Conservation (phyloP, 225 moss, liverwort and hornwort species). For the Pseudoscleropodium purum region DNA sequence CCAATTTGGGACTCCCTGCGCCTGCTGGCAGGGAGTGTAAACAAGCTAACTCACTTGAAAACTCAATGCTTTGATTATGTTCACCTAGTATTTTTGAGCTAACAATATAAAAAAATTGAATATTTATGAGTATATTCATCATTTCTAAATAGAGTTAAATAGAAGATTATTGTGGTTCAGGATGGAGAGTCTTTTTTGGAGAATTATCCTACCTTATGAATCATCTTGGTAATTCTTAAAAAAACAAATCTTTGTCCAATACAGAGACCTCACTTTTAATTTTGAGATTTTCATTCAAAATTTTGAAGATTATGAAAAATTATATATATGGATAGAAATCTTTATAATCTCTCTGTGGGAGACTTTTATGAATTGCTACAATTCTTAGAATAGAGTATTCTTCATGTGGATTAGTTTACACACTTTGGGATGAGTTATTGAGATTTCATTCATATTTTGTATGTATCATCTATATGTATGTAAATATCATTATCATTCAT, state of each 20-base stretch:
- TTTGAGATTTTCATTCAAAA: neutral
- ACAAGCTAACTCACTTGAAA: neutral
- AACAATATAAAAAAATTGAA: neutral
- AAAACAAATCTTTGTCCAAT: neutral
- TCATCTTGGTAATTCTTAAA: too few species aligned
- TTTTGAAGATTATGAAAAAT: neutral
- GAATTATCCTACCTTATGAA: too few species aligned
- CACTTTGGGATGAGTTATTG: too few species aligned
- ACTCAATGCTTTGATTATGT: too few species aligned
- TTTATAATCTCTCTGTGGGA: too few species aligned
- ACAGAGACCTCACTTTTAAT: neutral
- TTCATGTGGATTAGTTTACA: neutral
- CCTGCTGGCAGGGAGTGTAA: too few species aligned
- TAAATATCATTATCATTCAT: too few species aligned
- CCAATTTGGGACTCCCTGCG: too few species aligned
- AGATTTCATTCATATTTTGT: neutral
- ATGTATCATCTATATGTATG: neutral
- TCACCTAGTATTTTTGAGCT: neutral
- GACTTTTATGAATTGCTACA: too few species aligned
- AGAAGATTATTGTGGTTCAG: too few species aligned
- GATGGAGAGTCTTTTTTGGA: too few species aligned
- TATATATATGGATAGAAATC: too few species aligned
- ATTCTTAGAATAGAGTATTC: neutral
- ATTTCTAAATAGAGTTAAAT: neutral
- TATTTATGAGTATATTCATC: neutral